phyloP scores from a whole-genome alignment of 108 stramenopile genomes.

The Mediolabrus comicus region DNA sequence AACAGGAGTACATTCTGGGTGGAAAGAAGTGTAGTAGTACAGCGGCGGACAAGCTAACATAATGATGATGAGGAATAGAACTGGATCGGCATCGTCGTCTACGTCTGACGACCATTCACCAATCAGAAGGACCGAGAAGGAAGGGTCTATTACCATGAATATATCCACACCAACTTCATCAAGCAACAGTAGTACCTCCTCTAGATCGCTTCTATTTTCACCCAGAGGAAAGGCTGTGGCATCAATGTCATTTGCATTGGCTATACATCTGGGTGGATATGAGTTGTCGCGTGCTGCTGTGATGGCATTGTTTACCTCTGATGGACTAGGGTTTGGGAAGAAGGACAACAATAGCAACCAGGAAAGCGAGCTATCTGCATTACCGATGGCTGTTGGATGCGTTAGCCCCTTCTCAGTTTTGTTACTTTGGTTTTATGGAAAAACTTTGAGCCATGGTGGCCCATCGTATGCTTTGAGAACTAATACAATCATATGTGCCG shows the following conservation, averaged over 20 bases:
- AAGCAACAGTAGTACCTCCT: background rate
- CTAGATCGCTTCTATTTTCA: background rate
- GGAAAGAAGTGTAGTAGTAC: too few relatives aligned
- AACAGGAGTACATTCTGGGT: too few relatives aligned
- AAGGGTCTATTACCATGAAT: too few relatives aligned
- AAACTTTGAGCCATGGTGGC: slow-evolving; percentile 54
- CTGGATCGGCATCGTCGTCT: too few relatives aligned
- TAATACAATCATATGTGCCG: slow-evolving; percentile 52
- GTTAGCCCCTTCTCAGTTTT: slow-evolving; percentile 68
- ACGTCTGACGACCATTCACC: too few relatives aligned
- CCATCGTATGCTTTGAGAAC: slow-evolving; percentile 62
- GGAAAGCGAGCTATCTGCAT: slow-evolving; percentile 54
- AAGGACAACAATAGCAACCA: background rate
- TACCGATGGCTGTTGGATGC: slow-evolving; percentile 79
- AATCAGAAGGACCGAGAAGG: too few relatives aligned
- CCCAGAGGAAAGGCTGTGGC: slow-evolving; percentile 7
- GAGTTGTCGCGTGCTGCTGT: slow-evolving; percentile 73
- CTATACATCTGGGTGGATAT: slow-evolving; percentile 80
- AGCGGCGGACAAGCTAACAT: too few relatives aligned
- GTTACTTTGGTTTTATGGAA: slow-evolving; percentile 67
- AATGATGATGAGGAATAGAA: too few relatives aligned
- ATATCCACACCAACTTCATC: background rate
- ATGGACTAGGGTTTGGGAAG: slow-evolving; percentile 64
- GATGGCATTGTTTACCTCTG: slow-evolving; percentile 76
- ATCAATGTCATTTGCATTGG: slow-evolving; percentile 64